Conservation (phyloP, 768 basidiomycete genomes). For the Podaxis sp. region DNA sequence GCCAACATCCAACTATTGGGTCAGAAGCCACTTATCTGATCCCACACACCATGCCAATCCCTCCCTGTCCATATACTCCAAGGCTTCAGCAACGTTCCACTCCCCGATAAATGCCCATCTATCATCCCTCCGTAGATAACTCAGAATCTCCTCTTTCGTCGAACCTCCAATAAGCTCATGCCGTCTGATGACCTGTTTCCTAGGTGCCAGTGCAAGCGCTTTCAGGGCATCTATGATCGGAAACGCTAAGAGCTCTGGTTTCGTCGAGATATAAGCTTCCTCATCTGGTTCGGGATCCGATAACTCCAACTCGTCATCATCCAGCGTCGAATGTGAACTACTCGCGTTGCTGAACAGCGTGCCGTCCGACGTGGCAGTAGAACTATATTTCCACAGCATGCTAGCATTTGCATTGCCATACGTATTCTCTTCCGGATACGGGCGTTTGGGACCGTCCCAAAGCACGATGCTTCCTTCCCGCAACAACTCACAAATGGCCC, state of each 20-base stretch:
- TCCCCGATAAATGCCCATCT: constrained; percentile 65
- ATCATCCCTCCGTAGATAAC: constrained; percentile 52
- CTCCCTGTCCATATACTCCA: constrained; percentile 44
- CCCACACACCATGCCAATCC: constrained; percentile 37
- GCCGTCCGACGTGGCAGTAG: constrained; percentile 25
- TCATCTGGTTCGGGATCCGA: constrained; percentile 65
- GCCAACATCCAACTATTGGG: constrained; percentile 20
- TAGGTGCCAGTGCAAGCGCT: background rate
- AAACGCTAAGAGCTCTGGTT: constrained; percentile 46
- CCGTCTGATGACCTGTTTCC: constrained; percentile 17
- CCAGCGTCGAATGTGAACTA: constrained; percentile 18
- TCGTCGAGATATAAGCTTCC: constrained; percentile 67
- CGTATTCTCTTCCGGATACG: constrained; percentile 24
- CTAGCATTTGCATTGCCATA: constrained; percentile 23
- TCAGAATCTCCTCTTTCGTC: constrained; percentile 46
- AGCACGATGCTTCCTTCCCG: constrained; percentile 74
- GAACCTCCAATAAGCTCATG: constrained; percentile 25
- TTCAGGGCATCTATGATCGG: constrained; percentile 32
- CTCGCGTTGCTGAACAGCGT: constrained; percentile 30
- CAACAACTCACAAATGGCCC: constrained; percentile 62
- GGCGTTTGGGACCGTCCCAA: constrained; percentile 64
- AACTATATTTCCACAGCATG: constrained; percentile 51
- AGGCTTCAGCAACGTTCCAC: constrained; percentile 64
- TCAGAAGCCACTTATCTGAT: constrained; percentile 41
- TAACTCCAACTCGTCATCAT: constrained; percentile 43